Evolutionary conservation across 768 basidiomycete genomes (phyloP).

Genomic region (Lentinula detonsa): DNA sequence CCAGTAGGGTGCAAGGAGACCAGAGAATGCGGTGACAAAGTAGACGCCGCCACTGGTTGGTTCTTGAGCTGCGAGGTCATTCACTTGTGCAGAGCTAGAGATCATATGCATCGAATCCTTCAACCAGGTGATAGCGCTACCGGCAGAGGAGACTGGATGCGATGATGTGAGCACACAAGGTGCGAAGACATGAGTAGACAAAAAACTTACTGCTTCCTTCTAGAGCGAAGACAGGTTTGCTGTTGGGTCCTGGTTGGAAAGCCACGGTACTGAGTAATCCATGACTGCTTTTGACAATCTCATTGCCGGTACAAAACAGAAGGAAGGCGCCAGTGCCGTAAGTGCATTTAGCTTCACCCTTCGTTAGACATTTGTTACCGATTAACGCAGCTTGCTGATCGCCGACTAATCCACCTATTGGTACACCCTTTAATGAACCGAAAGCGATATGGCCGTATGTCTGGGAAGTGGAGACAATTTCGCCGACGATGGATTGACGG

Average conservation of each 20-base stretch:
- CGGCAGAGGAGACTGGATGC: conserved; percentile 79
- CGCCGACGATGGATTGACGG: conserved; percentile 71
- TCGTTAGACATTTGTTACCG: conserved; percentile 87
- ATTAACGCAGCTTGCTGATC: conserved; percentile 97
- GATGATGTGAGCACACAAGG: neutral
- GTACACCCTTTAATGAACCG: conserved; percentile 66
- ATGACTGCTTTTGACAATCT: conserved; percentile 79
- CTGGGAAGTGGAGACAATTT: conserved; percentile 86
- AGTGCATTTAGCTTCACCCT: conserved; percentile 97
- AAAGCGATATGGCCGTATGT: conserved; percentile 76
- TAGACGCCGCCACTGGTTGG: conserved; percentile 83
- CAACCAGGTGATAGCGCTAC: conserved; percentile 94
- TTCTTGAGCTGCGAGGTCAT: conserved; percentile 73
- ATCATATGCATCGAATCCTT: conserved; percentile 89
- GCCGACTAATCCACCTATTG: conserved; percentile 91
- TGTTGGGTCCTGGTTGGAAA: conserved; percentile 76
- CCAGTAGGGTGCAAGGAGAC: conserved; percentile 98
- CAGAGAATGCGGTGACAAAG: conserved; percentile 96
- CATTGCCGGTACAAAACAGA: conserved; percentile 87
- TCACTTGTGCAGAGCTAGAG: conserved; percentile 74
- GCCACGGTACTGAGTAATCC: conserved; percentile 91
- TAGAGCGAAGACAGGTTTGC: conserved; percentile 84
- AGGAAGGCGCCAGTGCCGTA: conserved; percentile 98
- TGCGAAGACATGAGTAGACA: neutral
- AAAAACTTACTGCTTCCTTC: conserved; percentile 80